These are phyloP conservation scores for Ophiocordyceps robertsii DNA, from an alignment of 2,329 filamentous ascomycete genomes.

Conservation along the genomic window DNA sequence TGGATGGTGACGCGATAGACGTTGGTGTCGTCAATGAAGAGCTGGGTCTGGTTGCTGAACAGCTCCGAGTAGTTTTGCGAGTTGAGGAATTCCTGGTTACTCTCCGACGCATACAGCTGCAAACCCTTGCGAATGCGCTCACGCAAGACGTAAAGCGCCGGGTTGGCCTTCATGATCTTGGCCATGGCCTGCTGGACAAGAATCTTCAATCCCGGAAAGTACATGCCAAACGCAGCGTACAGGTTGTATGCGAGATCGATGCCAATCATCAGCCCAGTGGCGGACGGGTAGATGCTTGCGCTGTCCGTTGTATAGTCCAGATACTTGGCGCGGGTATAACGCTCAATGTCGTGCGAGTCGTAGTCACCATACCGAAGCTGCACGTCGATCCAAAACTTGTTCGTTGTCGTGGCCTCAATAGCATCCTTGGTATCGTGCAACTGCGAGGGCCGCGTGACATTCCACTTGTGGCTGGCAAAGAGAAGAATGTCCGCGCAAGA, in stretches of 20 bases:
- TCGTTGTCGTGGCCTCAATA: conserved; percentile 86
- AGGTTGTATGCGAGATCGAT: conserved; percentile 97
- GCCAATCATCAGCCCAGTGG: conserved; percentile 93
- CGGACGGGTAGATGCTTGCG: conserved; percentile 96
- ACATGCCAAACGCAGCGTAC: conserved; percentile 96
- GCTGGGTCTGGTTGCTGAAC: conserved; percentile 96
- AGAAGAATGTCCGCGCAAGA: conserved; percentile 95
- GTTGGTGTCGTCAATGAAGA: conserved; percentile 98
- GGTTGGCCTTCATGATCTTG: conserved; percentile 99
- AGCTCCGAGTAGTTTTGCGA: conserved; percentile 98
- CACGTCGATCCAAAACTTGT: conserved; percentile 99
- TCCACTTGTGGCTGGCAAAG: conserved; percentile 98
- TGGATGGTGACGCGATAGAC: conserved; percentile 99
- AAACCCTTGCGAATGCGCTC: conserved; percentile 98
- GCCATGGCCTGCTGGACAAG: conserved; percentile 97
- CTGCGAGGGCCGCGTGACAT: conserved; percentile 83
- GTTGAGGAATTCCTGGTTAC: conserved; percentile 97
- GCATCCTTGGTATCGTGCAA: conserved; percentile 94
- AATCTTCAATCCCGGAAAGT: conserved; percentile 94
- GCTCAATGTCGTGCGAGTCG: conserved; percentile 96
- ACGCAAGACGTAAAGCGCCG: conserved; percentile 85
- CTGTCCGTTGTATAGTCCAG: conserved; percentile 98
- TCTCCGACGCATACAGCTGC: conserved; percentile 94
- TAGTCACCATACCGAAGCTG: conserved; percentile 96
- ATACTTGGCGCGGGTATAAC: conserved; percentile 95